Conservation (phyloP, 331 rosid species). For the Pyracantha coccinea region DNA sequence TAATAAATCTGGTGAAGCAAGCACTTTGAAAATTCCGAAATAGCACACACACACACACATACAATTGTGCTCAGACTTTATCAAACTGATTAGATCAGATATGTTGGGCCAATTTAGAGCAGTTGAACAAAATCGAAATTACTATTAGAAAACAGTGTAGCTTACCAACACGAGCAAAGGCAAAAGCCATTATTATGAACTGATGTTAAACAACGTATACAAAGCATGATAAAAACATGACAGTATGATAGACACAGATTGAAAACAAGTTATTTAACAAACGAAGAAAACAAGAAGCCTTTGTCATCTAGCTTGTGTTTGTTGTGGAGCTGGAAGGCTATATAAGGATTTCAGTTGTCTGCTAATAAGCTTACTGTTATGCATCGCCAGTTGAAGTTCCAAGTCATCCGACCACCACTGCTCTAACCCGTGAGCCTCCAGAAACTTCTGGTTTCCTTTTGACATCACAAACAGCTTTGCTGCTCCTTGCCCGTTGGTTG, state of each 20-base stretch:
- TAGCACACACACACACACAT: too few species aligned
- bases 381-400: slow-evolving; percentile 70
- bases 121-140: not conserved
- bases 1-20: not conserved
- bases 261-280: not conserved
- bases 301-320: slow-evolving; percentile 11
- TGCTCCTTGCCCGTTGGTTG: slow-evolving; percentile 33
- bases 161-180: not conserved
- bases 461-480: slow-evolving; percentile 86
- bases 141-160: not conserved
- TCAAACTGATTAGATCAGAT: too few species aligned
- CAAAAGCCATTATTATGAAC: not conserved
- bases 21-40: not conserved
- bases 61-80: too few species aligned
- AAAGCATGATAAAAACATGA: not conserved
- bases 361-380: slow-evolving; percentile 77
- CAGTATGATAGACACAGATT: not conserved
- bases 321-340: slow-evolving; percentile 34
- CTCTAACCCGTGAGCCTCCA: slow-evolving; percentile 90
- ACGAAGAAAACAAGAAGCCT: not conserved
- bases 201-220: not conserved
- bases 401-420: slow-evolving; percentile 99
- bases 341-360: slow-evolving; percentile 76
- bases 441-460: slow-evolving; percentile 84
- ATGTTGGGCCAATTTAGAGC: not conserved